Percentiles rank a stretch among this genome's conserved stretches.
phyloP scores from a whole-genome alignment of 495 filamentous ascomycete species.

The Lasiosphaeris hirsuta region DNA sequence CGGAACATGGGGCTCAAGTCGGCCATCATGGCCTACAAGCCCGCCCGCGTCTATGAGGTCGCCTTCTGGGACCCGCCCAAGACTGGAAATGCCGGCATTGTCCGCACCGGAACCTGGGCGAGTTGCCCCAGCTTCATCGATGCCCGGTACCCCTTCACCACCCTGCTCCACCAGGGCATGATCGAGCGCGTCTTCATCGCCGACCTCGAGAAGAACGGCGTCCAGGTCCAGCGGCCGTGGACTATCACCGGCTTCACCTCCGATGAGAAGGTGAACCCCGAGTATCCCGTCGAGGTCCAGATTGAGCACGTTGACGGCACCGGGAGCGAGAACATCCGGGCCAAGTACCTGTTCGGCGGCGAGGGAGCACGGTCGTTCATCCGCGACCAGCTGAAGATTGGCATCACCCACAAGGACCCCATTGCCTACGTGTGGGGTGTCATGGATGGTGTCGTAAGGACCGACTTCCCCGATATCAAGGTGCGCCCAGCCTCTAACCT shows the following conservation, averaged over 20 bases:
- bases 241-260: conserved; percentile 62
- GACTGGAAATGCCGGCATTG: conserved; percentile 50
- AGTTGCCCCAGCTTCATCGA: conserved; percentile 75
- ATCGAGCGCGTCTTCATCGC: conserved; percentile 68
- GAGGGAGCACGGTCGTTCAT: conserved; percentile 60
- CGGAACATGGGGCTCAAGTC: conserved; percentile 67
- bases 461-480: conserved; percentile 73
- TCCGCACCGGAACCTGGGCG: conserved; percentile 65
- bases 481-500: conserved; percentile 20
- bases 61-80: conserved; percentile 72
- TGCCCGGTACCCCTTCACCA: conserved; percentile 71
- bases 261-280: conserved; percentile 49
- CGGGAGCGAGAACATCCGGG: conserved; percentile 50
- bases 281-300: conserved; percentile 64
- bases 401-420: conserved; percentile 57
- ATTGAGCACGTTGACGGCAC: conserved; percentile 74
- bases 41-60: conserved; percentile 70
- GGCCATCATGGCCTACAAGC: conserved; percentile 74
- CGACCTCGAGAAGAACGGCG: conserved; percentile 59
- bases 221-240: conserved; percentile 58
- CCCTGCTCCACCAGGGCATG: conserved; percentile 71
- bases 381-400: conserved; percentile 60
- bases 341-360: conserved; percentile 60
- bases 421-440: conserved; percentile 73
- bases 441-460: conserved; percentile 71